These are phyloP conservation scores for Alternaria postmessia DNA, from an alignment of 2,329 filamentous ascomycete species.

Conservation along the genomic window DNA sequence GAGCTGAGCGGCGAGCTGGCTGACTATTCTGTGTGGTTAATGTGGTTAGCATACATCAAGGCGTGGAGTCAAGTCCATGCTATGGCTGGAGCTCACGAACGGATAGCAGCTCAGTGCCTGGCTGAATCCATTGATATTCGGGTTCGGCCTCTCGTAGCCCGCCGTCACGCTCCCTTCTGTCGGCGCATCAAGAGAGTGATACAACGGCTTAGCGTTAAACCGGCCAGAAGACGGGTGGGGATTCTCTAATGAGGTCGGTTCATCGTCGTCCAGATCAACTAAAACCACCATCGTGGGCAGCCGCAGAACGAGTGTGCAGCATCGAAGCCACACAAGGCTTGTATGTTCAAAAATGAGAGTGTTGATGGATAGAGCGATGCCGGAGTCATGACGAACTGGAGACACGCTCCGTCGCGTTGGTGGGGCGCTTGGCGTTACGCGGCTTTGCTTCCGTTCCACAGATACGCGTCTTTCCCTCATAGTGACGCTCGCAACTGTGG, in stretches of 20 bases:
- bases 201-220: constrained; percentile 36
- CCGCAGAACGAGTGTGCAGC: constrained; percentile 25
- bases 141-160: constrained; percentile 53
- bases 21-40: constrained; percentile 69
- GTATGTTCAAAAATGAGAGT: constrained; percentile 10
- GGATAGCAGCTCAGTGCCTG: constrained; percentile 73
- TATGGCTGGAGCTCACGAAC: constrained; percentile 66
- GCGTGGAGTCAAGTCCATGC: constrained; percentile 41
- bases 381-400: constrained; percentile 28
- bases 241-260: constrained; percentile 33
- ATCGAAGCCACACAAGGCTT: constrained; percentile 37
- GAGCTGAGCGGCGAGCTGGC: constrained; percentile 76
- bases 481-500: not conserved
- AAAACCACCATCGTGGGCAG: constrained; percentile 54
- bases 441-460: constrained; percentile 9
- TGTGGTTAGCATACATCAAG: constrained; percentile 41
- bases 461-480: not conserved
- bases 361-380: constrained; percentile 24
- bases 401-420: constrained; percentile 15
- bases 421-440: constrained; percentile 24
- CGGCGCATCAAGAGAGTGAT: constrained; percentile 33
- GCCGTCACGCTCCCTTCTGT: constrained; percentile 15
- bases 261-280: constrained; percentile 55
- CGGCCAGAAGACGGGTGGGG: constrained; percentile 30
- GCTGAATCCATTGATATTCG: constrained; percentile 67